Evolutionary conservation across 225 moss, liverwort and hornwort species (phyloP).

Genomic region (Ulota crispa): DNA sequence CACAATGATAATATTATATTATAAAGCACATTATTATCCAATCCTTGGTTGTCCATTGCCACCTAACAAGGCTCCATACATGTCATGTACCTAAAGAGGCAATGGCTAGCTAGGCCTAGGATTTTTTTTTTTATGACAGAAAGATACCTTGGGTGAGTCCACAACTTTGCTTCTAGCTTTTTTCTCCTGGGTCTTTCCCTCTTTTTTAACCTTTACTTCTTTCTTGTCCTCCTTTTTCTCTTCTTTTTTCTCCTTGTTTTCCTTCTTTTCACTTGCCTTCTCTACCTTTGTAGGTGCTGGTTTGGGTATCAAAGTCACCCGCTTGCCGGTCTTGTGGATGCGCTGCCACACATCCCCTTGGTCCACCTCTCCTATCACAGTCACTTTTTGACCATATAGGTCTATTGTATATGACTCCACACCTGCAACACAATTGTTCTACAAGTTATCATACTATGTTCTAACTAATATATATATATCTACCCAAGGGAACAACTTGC

Average conservation of each 20-base stretch:
- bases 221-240: conserved; percentile 14
- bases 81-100: background rate
- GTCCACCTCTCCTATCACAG: conserved; percentile 46
- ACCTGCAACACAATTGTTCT: conserved; percentile 26
- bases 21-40: background rate
- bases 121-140: background rate
- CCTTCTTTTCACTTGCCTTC: conserved; percentile 20
- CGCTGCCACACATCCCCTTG: conserved; percentile 51
- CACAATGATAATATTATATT: background rate
- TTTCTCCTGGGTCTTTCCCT: conserved; percentile 15
- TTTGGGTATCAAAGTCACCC: conserved; percentile 42
- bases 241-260: conserved; percentile 26
- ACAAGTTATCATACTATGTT: background rate
- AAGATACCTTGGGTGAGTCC: conserved; percentile 21
- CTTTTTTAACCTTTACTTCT: conserved; percentile 3
- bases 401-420: conserved; percentile 47
- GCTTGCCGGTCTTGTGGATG: conserved; percentile 58
- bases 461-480: background rate
- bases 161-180: background rate
- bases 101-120: background rate
- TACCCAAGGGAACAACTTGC: too few species aligned
- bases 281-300: conserved; percentile 29
- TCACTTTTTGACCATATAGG: conserved; percentile 41
- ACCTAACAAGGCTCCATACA: background rate
- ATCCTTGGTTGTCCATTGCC: background rate